Percentiles rank a stretch among this genome's conserved stretches.
Evolutionary conservation across 1,284 basidiomycete genomes (phyloP).

Genomic region (Phlebopus sp.): DNA sequence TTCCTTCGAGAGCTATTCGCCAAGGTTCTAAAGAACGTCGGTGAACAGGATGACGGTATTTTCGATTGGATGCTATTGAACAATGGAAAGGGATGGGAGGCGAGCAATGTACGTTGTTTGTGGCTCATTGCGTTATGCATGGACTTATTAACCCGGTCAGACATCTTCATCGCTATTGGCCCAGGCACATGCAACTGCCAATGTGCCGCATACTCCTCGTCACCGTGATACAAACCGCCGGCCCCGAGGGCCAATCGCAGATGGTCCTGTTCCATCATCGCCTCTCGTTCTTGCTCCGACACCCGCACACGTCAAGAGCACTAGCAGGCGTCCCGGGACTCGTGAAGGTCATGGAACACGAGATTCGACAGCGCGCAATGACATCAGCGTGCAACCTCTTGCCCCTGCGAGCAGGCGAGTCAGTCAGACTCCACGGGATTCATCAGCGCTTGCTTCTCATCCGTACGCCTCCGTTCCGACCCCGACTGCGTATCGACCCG

Average conservation of each 20-base stretch:
- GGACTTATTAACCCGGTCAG: constrained; percentile 28
- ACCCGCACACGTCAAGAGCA: constrained; percentile 58
- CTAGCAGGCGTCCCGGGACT: constrained; percentile 44
- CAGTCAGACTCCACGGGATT: constrained; percentile 58
- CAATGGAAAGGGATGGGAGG: constrained; percentile 85
- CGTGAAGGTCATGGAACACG: constrained; percentile 47
- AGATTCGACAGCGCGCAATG: constrained; percentile 37
- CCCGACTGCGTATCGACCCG: constrained; percentile 50
- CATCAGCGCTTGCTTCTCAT: constrained; percentile 51
- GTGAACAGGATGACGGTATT: constrained; percentile 89
- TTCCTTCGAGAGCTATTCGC: constrained; percentile 93
- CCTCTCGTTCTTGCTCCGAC: constrained; percentile 62
- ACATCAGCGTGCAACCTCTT: constrained; percentile 61
- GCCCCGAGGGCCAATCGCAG: constrained; percentile 37
- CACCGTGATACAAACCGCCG: constrained; percentile 60
- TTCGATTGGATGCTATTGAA: constrained; percentile 99
- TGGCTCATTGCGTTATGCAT: constrained; percentile 4
- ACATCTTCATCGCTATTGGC: constrained; percentile 45
- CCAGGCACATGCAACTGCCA: constrained; percentile 52
- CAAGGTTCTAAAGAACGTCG: constrained; percentile 86
- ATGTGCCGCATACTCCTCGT: constrained; percentile 49
- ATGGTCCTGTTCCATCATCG: constrained; percentile 48
- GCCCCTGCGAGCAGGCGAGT: constrained; percentile 59
- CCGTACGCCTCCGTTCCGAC: constrained; percentile 66
- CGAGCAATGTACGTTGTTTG: constrained; percentile 55